Evolutionary conservation across 2,329 filamentous ascomycete species (phyloP).

Genomic region (Cladosporium sp.): DNA sequence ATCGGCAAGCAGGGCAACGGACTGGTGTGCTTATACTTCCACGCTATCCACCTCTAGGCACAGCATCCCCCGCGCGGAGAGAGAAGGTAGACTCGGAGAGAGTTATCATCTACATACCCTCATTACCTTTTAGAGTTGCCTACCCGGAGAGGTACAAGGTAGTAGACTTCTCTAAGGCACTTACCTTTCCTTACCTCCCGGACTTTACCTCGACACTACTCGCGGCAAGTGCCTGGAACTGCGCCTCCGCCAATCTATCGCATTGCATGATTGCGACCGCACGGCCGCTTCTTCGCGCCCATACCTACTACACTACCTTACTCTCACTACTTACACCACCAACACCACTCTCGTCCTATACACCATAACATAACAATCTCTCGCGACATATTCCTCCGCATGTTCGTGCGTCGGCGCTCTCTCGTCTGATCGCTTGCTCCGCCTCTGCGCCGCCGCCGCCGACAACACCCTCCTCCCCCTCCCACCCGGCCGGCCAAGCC

Average conservation of each 20-base stretch:
- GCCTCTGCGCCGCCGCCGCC: not conserved
- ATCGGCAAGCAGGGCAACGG: constrained; percentile 1
- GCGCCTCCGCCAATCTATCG: not conserved
- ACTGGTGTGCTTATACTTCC: constrained; percentile 1
- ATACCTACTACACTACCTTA: too few relatives aligned
- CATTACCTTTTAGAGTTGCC: too few relatives aligned
- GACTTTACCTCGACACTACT: too few relatives aligned
- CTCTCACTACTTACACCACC: too few relatives aligned
- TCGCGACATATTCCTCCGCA: not conserved
- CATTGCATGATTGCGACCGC: not conserved
- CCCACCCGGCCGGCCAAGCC: not conserved
- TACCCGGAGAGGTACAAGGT: too few relatives aligned
- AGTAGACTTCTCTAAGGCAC: too few relatives aligned
- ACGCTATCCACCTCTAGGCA: not conserved
- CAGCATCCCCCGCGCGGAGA: not conserved
- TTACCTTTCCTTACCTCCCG: too few relatives aligned
- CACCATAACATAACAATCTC: not conserved
- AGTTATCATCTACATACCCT: too few relatives aligned
- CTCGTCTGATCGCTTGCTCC: not conserved
- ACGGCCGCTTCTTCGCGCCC: too few relatives aligned
- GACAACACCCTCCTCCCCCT: not conserved
- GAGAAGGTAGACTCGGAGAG: not conserved
- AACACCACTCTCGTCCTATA: not conserved
- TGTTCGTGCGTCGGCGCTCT: constrained; percentile 1
- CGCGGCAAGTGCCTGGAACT: constrained; percentile 10